A percentile compares a stretch with the other conserved stretches of the same genome.
phyloP scores from a whole-genome alignment of 768 basidiomycete species.

The Psilocybe cyanescens region DNA sequence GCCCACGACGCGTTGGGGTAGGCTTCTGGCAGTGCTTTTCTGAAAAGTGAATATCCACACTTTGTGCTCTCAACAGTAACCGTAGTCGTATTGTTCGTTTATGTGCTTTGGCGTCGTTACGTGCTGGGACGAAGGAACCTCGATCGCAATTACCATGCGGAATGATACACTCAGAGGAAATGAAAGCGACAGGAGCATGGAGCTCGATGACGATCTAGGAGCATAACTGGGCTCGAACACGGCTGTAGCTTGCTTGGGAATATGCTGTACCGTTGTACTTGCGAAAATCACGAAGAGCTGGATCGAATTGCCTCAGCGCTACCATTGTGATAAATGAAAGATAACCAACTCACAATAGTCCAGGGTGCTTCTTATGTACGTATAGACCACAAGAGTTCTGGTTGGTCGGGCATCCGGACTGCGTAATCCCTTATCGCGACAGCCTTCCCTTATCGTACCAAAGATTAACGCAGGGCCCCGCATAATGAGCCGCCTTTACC shows the following conservation, averaged over 20 bases:
- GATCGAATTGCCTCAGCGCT: not conserved
- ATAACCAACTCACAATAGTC: not conserved
- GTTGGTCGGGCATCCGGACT: not conserved
- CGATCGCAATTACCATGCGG: not conserved
- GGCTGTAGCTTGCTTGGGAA: not conserved
- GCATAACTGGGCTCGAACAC: not conserved
- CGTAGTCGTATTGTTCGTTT: not conserved
- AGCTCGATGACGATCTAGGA: not conserved
- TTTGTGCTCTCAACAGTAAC: too few species aligned
- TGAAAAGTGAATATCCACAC: not conserved
- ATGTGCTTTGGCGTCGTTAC: not conserved
- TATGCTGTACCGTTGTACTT: not conserved
- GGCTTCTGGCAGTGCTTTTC: constrained; percentile 17
- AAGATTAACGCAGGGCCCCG: not conserved
- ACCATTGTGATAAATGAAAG: not conserved
- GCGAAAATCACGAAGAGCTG: not conserved
- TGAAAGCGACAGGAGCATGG: not conserved
- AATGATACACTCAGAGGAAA: not conserved
- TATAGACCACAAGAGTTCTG: not conserved
- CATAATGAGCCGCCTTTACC: too few species aligned
- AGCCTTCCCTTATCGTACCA: not conserved
- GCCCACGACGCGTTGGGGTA: constrained; percentile 17
- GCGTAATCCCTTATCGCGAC: not conserved
- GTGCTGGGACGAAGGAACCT: not conserved
- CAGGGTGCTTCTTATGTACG: not conserved